phyloP scores from a whole-genome alignment of 345 rosid genomes.

The Salix brachista region DNA sequence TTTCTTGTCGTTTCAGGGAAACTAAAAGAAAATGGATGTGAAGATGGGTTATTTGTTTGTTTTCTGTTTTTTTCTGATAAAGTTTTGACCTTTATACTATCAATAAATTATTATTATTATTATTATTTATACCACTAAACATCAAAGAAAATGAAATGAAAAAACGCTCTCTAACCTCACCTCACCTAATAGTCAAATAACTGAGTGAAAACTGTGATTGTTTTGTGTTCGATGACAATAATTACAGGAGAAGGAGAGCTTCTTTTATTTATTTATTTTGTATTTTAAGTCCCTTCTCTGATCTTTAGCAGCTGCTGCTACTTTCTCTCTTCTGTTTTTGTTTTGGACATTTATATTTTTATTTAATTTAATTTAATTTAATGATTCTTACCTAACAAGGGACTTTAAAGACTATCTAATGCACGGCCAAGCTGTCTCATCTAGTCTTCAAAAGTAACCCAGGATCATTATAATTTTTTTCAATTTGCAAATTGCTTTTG shows the following conservation, averaged over 20 bases:
- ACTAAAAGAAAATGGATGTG: neutral
- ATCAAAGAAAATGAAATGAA: neutral
- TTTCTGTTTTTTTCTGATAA: neutral
- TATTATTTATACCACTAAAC: neutral
- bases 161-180: too few species aligned
- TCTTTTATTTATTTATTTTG: too few species aligned
- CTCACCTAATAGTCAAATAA: neutral
- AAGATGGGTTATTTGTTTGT: neutral
- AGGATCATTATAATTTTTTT: too few species aligned
- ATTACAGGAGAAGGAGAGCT: neutral
- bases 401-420: too few species aligned
- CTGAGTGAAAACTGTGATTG: neutral
- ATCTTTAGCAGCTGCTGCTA: neutral
- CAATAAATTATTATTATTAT: neutral
- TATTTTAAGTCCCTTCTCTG: too few species aligned
- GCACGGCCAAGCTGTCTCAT: too few species aligned
- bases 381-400: too few species aligned
- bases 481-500: too few species aligned
- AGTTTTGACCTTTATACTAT: neutral
- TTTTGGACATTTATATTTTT: too few species aligned
- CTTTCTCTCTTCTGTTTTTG: neutral
- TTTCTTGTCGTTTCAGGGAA: constrained; percentile 13
- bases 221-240: neutral
- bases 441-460: too few species aligned
- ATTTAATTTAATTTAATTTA: too few species aligned